Evolutionary conservation across 2,329 filamentous ascomycete genomes (phyloP), one percentile per base, ranked within the genome.

Genomic region (Xylariaceae sp.): DNA sequence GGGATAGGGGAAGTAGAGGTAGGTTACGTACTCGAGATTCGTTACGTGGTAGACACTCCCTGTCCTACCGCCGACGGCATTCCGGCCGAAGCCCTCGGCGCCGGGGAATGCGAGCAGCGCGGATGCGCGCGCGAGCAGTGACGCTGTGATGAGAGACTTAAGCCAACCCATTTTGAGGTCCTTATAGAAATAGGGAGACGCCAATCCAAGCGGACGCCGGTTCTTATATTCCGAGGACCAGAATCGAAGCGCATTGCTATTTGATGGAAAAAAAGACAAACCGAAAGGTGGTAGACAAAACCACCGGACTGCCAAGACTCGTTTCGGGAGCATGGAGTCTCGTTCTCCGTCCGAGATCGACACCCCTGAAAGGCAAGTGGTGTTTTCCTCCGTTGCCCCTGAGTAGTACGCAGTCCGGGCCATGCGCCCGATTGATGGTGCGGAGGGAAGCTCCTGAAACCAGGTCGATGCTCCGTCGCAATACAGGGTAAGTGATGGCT

Each of bases 41-140:
- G 75, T 77, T 8, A 82, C 78, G 50, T 79, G 73, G 66, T 80
- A 80, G 23, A 79, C 76, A 3, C 72, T 74, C 35, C 78, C 78
- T 15, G 73, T 73, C 47, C 77, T 74, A 6, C 79, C 78, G 34
- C 79, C 78, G 4, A 75, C 71, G 2, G 78, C 77, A 51, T 77
- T 71, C 53, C 74, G 73, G 10, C 78, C 79, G 61, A 81, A 79
- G 9, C 78, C 78, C 69, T 80, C 78, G 8, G 79, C 79, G 17
- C 78, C 78, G 2, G 78, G 78, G 64, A 81, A 82, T 45, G 79
- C 78, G 37, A 62, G 65, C 58, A 47, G 63, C 50, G 13, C 58
- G 2, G 58, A 56, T 60, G 18, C 60, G 39, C 17, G 59, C 10
- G 62, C 55, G 10, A 63, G 51, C 10, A 65, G 50, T 30, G 23